Percentiles rank a stretch among this genome's conserved stretches.
Evolutionary conservation across 2,329 filamentous ascomycete species (phyloP).

Genomic region (Diaporthe citrichinensis): DNA sequence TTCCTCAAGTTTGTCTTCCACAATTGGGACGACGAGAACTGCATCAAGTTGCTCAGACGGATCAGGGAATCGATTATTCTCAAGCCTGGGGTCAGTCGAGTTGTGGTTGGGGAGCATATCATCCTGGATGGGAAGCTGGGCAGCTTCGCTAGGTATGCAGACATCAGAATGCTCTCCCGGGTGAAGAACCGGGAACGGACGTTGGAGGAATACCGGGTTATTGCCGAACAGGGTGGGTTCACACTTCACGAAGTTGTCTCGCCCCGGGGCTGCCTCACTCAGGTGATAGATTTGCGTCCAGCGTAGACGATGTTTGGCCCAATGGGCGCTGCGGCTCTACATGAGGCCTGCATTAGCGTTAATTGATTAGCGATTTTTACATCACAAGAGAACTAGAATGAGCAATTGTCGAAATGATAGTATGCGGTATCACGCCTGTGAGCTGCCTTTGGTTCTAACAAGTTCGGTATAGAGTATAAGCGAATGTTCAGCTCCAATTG

Average conservation of each 20-base stretch:
- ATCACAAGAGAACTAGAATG: no score
- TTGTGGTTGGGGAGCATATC: constrained; percentile 16
- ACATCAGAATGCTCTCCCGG: constrained; percentile 12
- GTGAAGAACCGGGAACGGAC: not conserved
- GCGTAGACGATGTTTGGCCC: not conserved
- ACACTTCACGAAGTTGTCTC: not conserved
- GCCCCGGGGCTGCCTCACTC: constrained; percentile 10
- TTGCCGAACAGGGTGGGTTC: constrained; percentile 1
- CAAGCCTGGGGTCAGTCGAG: constrained; percentile 3
- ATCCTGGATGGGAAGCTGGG: not conserved
- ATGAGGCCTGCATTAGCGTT: no score
- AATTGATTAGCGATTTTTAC: no score
- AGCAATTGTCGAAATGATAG: no score
- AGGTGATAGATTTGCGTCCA: constrained; percentile 16
- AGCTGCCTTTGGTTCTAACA: no score
- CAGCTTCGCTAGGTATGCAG: not conserved
- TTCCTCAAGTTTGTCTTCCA: constrained; percentile 10
- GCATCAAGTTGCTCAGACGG: not conserved
- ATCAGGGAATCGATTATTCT: not conserved
- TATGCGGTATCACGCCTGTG: no score
- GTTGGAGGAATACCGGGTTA: not conserved
- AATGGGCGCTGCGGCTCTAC: not conserved
- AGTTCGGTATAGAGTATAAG: no score
- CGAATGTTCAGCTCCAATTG: no score
- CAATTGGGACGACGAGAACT: constrained; percentile 6